Percentiles rank a stretch among this genome's conserved stretches.
Evolutionary conservation across 805 yeast genomes (phyloP).

Genomic region (Helenozyma rhizophorensis): DNA sequence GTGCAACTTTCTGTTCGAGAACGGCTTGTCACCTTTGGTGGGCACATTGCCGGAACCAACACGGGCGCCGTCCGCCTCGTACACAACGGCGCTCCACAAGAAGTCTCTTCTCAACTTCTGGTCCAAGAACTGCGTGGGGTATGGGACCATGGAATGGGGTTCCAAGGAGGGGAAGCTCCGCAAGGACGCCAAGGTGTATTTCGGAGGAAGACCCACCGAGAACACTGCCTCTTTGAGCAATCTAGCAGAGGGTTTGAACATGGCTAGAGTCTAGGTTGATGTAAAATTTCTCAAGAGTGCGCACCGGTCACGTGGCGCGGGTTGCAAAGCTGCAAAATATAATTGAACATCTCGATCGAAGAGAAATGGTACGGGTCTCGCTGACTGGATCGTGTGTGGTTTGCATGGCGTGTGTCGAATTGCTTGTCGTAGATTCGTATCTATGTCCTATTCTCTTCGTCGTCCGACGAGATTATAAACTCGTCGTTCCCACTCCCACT

Average conservation of each 20-base stretch:
- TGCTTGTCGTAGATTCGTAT: too few species aligned
- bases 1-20: slow-evolving; percentile 72
- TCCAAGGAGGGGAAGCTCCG: slow-evolving; percentile 88
- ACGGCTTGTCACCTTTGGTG: slow-evolving; percentile 82
- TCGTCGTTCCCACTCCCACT: slow-evolving; percentile 26
- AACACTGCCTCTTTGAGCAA: slow-evolving; percentile 2
- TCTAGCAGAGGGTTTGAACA: neutral
- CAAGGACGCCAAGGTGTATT: slow-evolving; percentile 69
- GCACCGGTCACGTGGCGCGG: too few species aligned
- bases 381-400: too few species aligned
- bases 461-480: slow-evolving; percentile 48
- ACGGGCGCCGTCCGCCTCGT: slow-evolving; percentile 83
- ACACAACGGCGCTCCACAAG: slow-evolving; percentile 90
- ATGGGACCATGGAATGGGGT: slow-evolving; percentile 74
- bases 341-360: too few species aligned
- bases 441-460: slow-evolving; percentile 29
- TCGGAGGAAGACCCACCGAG: slow-evolving; percentile 46
- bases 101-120: slow-evolving; percentile 84
- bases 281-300: too few species aligned
- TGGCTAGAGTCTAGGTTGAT: neutral
- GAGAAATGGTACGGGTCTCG: too few species aligned
- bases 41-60: slow-evolving; percentile 87
- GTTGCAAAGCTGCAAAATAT: too few species aligned
- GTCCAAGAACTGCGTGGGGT: slow-evolving; percentile 65
- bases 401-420: too few species aligned